Evolutionary conservation across 2,329 filamentous ascomycete genomes (phyloP).

Genomic region (Chaetomium strumarium): DNA sequence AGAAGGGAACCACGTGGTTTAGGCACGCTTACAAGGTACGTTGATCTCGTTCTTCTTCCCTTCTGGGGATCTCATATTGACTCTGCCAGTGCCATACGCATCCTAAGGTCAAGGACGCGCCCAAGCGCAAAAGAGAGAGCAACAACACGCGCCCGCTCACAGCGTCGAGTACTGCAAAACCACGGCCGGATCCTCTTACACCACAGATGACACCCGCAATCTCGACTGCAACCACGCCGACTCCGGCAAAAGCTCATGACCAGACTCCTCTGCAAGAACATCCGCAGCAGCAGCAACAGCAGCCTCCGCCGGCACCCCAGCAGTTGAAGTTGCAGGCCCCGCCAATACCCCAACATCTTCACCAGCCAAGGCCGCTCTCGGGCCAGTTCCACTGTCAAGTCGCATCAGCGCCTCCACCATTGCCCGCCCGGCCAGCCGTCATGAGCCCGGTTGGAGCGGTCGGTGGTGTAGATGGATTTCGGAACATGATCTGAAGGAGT

Average conservation of each 20-base stretch:
- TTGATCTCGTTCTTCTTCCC: too few species aligned
- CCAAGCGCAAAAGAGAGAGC: conserved; percentile 61
- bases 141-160: conserved; percentile 43
- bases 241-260: conserved; percentile 26
- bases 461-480: conserved; percentile 34
- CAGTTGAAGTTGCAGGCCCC: conserved; percentile 22
- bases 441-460: conserved; percentile 16
- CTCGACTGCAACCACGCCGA: conserved; percentile 37
- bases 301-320: conserved; percentile 14
- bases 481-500: conserved; percentile 41
- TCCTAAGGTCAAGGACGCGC: conserved; percentile 64
- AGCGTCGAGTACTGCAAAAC: conserved; percentile 40
- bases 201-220: conserved; percentile 39
- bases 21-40: conserved; percentile 79
- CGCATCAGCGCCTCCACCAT: conserved; percentile 27
- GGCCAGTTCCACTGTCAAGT: conserved; percentile 24
- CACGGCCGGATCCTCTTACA: conserved; percentile 42
- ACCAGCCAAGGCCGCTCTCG: conserved; percentile 18
- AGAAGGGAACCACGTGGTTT: conserved; percentile 91
- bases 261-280: conserved; percentile 22
- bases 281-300: conserved; percentile 18
- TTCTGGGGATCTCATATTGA: conserved; percentile 5
- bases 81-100: conserved; percentile 60
- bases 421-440: conserved; percentile 30
- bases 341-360: conserved; percentile 20